A percentile compares a stretch with the other conserved stretches of the same genome.
These are phyloP conservation scores for Aspergillus homomorphus DNA, from an alignment of 495 filamentous ascomycete genomes.

Conservation along the genomic window DNA sequence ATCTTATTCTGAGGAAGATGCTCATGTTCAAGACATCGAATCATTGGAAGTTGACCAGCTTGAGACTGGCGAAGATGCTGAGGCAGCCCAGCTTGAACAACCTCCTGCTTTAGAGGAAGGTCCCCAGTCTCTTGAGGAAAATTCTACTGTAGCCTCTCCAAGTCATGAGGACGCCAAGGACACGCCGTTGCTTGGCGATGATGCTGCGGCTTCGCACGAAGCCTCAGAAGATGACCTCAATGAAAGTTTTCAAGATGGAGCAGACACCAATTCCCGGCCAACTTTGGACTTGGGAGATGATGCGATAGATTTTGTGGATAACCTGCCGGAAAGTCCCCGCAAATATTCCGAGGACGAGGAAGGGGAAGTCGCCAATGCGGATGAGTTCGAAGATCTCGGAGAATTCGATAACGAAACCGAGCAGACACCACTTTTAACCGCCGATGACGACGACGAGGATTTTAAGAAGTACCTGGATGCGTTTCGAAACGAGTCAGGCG, in stretches of 20 bases:
- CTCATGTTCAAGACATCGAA: constrained; percentile 3
- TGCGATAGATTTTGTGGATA: constrained; percentile 31
- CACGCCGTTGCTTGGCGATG: constrained; percentile 14
- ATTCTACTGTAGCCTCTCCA: constrained; percentile 15
- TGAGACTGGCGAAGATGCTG: constrained; percentile 19
- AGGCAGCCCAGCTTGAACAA: constrained; percentile 11
- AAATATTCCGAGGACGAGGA: constrained; percentile 13
- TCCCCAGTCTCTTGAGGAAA: constrained; percentile 11
- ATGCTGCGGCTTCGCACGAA: constrained; percentile 16
- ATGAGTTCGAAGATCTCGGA: constrained; percentile 7
- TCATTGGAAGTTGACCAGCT: neutral
- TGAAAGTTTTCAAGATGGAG: constrained; percentile 9
- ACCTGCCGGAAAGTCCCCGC: constrained; percentile 28
- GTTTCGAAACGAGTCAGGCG: constrained; percentile 10
- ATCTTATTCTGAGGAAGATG: constrained; percentile 20
- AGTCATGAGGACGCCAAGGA: constrained; percentile 22
- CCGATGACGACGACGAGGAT: constrained; percentile 40
- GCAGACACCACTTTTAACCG: constrained; percentile 15
- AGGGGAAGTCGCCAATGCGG: constrained; percentile 8
- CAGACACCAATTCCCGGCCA: constrained; percentile 12
- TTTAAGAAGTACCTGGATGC: constrained; percentile 32
- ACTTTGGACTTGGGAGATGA: constrained; percentile 29
- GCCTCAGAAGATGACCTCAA: constrained; percentile 20
- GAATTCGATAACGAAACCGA: constrained; percentile 21
- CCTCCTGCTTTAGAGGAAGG: constrained; percentile 11